Evolutionary conservation across 1,284 basidiomycete genomes (phyloP), one percentile per base, ranked within the genome.

Genomic region (Naganishia albida): DNA sequence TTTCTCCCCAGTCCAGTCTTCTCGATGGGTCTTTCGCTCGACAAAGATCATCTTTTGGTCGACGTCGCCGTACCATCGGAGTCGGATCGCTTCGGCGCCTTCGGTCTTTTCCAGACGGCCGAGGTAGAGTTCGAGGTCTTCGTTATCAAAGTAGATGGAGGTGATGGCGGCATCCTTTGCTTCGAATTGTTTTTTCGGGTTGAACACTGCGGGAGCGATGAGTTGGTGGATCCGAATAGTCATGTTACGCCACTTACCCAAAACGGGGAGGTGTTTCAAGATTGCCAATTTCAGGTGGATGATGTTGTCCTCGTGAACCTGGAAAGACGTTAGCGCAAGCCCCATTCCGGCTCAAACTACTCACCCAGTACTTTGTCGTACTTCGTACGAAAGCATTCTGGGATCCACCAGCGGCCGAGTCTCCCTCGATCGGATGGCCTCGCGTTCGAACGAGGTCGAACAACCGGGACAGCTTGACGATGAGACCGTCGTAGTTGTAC

Each of bases 1-100:
- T 81, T 98, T 99, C 80, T 99, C 95, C 39, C 95, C 95, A 0
- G 96, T 99, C 95, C 96, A 99, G 78, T 99, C 95, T 80, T 99
- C 95, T 60, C 94, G 86, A 76, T 99, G 95, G 0, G 96, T 99
- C 81, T 99, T 99, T 67, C 96, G 91, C 82, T 99, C 95, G 50
- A 99, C 93, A 73, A 97, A 99, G 69, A 99, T 94, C 87, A 89
- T 79, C 69, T 88, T 91, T 65, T 85, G 86, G 72, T 87, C 85
- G 72, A 88, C 87, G 73, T 93, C 93, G n/a, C 95, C 96, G 77
- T 99, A 99, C 96, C 95, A 99, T 44, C 95, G 86, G 70, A 99
- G 81, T 64, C 95, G 91, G 69, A 99, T 86, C 15, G 96, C 95
- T 79, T 99, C 93, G 6, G 96, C 95, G 6, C 95, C 95, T 81